Evolutionary conservation across 257 asterid genomes (phyloP), one percentile per base, ranked within the genome.

Genomic region (Plectranthus barbatus): DNA sequence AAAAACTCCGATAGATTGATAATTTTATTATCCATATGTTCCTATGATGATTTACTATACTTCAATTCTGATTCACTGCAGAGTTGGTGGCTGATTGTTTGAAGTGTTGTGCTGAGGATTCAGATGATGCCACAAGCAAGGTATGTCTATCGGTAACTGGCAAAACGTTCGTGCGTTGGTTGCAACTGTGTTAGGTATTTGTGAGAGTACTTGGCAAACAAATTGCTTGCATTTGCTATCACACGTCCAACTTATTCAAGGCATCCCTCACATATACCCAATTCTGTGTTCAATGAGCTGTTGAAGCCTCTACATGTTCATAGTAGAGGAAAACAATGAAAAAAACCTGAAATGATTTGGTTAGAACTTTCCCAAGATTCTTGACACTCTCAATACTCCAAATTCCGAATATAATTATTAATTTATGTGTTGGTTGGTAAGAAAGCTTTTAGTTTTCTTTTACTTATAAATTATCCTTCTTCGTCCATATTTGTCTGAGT

Each of bases 71-170:
- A 56, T 57, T 53, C 63, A 33, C 69, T 74, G 59, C 87, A 86
- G 98, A 86, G 79, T 72, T 91, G 69, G 86, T 88, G 14, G 80
- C 94, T 60, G 96, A 91, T 70, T 91, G 98, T 74, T 68, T 82
- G 46, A 88, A 75, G 67, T 91, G 98, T 69, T 91, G 98, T 69
- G 72, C 94, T 23, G 98, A 91, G 84, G 98, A 91, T 79, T 88
- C 96, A 60, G 96, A 88, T 76, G 96, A 91, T 75, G 86, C 87
- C 64, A 84, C 79, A 54, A 88, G 96, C 82, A 91, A 88, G 96
- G 98, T 87, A 81, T 64, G 40, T 21, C 15, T 47, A 18, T 8
- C 6, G 45, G 3, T 40, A 47, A 21, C 26, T 56, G 13, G 3
- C 36, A 21, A 31, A 47, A 20, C n/a, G 17, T 23, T 45, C 15